Base-by-base conservation (phyloP, 2,329 filamentous ascomycete genomes). In the Paramyrothecium roridum region DNA sequence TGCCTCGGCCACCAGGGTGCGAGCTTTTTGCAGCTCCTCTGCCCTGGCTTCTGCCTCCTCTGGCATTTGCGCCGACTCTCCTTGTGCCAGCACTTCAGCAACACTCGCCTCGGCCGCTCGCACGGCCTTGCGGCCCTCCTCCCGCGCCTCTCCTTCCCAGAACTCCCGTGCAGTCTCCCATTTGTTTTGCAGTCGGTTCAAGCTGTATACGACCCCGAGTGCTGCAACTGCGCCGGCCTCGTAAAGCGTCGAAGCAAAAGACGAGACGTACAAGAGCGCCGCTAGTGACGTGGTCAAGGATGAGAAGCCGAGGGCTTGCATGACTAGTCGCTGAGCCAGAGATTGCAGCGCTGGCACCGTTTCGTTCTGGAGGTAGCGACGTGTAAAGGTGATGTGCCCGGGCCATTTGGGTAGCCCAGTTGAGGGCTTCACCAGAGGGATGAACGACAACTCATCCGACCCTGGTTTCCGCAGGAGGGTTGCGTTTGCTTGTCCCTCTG, bases 301-400 rank as follows among this genome's bases (percentile, higher is more conserved):
- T 0, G 90, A 89, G 0, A 90, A 91, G 52, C 86, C 88, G 0
- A 91, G 74, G 0, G 90, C 89, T 65, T 92, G 86, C 4, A 96
- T 68, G 4, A 96, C 85, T 2, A 93, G 82, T 55, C 80, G 84
- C 70, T 93, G 89, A 1, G 88, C 88, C 0, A 91, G 76, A 1
- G 88, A 85, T 65, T 91, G 89, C 3, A 93, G 76, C 1, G 86
- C 83, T 2, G 88, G 87, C 2, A 92, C 80, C 0, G 87, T 90
- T 57, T 84, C 80, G n/a, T 79, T 73, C 46, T 86, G 79, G 2
- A 92, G 80, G 59, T 85, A 84, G 37, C 80, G 76, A n/a, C 92
- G 84, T 8, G 87, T 86, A 23, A 83, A 80, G 16, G 88, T 78
- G 57, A 97, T 93, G 56, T 91, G 85, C 2, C 83, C 81, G 1